A percentile compares a stretch with the other conserved stretches of the same genome.
phyloP scores from a whole-genome alignment of 345 rosid species.

The Dovyalis caffra region DNA sequence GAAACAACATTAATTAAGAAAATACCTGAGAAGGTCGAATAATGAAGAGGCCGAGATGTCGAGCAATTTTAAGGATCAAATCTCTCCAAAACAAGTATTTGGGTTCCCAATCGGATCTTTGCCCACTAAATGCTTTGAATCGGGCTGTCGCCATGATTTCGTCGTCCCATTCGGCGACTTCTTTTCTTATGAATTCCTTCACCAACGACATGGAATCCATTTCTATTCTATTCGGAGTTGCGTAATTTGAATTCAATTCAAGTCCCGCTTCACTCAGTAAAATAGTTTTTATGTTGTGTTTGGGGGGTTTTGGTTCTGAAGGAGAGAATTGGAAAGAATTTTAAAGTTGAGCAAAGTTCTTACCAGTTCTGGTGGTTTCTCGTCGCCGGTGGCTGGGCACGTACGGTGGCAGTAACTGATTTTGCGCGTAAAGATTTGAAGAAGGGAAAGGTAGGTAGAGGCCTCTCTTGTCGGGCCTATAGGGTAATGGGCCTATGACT shows the following conservation, averaged over 20 bases:
- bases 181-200: slow-evolving; percentile 50
- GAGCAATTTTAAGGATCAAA: slow-evolving; percentile 58
- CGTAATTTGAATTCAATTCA: too few relatives aligned
- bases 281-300: too few relatives aligned
- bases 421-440: too few relatives aligned
- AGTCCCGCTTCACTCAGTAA: not conserved
- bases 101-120: slow-evolving; percentile 84
- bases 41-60: slow-evolving; percentile 47
- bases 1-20: not conserved
- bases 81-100: slow-evolving; percentile 74
- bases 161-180: slow-evolving; percentile 86
- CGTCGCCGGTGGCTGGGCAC: too few relatives aligned
- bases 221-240: not conserved
- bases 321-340: not conserved
- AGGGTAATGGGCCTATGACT: too few relatives aligned
- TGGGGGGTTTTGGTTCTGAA: not conserved
- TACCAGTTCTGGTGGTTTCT: too few relatives aligned
- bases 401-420: too few relatives aligned
- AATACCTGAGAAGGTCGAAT: slow-evolving; percentile 64
- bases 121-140: slow-evolving; percentile 89
- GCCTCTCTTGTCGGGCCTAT: too few relatives aligned
- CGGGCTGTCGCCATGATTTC: slow-evolving; percentile 67
- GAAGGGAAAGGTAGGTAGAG: too few relatives aligned
- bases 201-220: slow-evolving; percentile 40
- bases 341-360: too few relatives aligned